These are phyloP conservation scores for Endotrypanum monterogeii DNA, from an alignment of 208 protist genomes.

Conservation along the genomic window DNA sequence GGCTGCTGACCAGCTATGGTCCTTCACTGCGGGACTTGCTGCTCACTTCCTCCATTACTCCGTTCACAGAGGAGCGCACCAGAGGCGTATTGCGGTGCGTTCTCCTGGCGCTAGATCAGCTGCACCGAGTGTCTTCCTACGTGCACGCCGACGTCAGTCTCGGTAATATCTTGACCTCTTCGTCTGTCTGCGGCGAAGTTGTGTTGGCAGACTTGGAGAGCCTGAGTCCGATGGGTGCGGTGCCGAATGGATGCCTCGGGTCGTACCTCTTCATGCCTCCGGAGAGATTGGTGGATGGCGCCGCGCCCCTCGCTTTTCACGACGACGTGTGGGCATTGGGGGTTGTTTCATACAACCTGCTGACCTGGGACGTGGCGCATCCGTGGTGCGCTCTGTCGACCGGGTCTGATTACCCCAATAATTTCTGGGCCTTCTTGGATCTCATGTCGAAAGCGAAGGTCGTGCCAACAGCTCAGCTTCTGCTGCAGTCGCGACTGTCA, in stretches of 20 bases:
- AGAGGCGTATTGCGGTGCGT: slow-evolving; percentile 30
- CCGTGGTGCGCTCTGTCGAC: slow-evolving; percentile 13
- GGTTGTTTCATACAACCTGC: slow-evolving; percentile 43
- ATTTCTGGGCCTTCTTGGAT: slow-evolving; percentile 22
- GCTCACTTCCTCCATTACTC: neutral
- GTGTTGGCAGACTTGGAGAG: slow-evolving; percentile 33
- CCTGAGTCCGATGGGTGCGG: slow-evolving; percentile 12
- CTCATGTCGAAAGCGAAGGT: slow-evolving; percentile 5
- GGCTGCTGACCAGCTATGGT: slow-evolving; percentile 38
- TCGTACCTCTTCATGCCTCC: slow-evolving; percentile 41
- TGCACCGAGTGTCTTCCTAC: slow-evolving; percentile 40
- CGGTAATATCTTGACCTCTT: slow-evolving; percentile 45
- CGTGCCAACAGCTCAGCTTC: neutral
- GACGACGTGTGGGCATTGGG: slow-evolving; percentile 71
- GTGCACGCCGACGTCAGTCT: slow-evolving; percentile 69
- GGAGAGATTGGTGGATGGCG: slow-evolving; percentile 29
- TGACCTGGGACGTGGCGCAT: slow-evolving; percentile 31
- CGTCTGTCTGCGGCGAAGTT: neutral
- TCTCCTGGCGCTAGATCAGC: slow-evolving; percentile 45
- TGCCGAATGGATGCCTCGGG: slow-evolving; percentile 8
- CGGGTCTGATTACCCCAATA: neutral
- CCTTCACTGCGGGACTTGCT: slow-evolving; percentile 35
- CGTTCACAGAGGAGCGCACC: slow-evolving; percentile 6
- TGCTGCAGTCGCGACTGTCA: slow-evolving; percentile 10
- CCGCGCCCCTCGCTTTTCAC: neutral